These are phyloP conservation scores for Phytophthora sansomeana DNA, from an alignment of 352 stramenopile species.

Conservation along the genomic window DNA sequence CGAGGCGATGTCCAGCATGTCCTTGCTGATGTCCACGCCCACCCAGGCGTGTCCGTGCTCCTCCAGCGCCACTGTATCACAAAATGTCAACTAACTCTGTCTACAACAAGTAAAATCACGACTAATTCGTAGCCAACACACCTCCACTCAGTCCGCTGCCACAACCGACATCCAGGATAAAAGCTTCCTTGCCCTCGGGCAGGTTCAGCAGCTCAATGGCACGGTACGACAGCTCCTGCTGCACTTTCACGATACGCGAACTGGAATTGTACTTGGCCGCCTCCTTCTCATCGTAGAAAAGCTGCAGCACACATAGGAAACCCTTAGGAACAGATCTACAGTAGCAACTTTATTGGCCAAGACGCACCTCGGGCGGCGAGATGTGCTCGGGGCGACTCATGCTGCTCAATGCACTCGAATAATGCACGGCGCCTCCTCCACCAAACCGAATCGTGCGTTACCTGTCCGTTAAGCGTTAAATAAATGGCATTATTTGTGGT, in stretches of 20 bases:
- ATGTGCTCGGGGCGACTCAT: conserved; percentile 92
- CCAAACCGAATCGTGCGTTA: conserved; percentile 4
- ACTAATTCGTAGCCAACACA: conserved; percentile 33
- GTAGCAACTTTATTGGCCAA: background rate
- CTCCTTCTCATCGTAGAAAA: conserved; percentile 95
- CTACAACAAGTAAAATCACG: conserved; percentile 2
- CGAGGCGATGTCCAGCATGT: conserved; percentile 99
- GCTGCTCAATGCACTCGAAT: conserved; percentile 8
- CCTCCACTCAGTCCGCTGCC: conserved; percentile 96
- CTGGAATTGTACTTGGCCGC: conserved; percentile 94
- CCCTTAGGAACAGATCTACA: background rate
- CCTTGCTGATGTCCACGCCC: conserved; percentile 97
- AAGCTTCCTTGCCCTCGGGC: conserved; percentile 79
- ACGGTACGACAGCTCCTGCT: conserved; percentile 95
- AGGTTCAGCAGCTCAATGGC: conserved; percentile 98
- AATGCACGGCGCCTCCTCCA: conserved; percentile 32
- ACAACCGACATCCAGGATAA: conserved; percentile 98
- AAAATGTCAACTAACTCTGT: conserved; percentile 18
- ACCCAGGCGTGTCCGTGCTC: conserved; percentile 97
- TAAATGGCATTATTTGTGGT: background rate
- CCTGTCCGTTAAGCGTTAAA: background rate
- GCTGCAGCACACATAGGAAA: conserved; percentile 44
- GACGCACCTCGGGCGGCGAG: conserved; percentile 79
- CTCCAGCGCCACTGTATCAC: conserved; percentile 77
- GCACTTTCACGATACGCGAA: conserved; percentile 94